Evolutionary conservation across 2,329 filamentous ascomycete genomes (phyloP), one percentile per base, ranked within the genome.

Genomic region (Paracoccidioides brasiliensis): DNA sequence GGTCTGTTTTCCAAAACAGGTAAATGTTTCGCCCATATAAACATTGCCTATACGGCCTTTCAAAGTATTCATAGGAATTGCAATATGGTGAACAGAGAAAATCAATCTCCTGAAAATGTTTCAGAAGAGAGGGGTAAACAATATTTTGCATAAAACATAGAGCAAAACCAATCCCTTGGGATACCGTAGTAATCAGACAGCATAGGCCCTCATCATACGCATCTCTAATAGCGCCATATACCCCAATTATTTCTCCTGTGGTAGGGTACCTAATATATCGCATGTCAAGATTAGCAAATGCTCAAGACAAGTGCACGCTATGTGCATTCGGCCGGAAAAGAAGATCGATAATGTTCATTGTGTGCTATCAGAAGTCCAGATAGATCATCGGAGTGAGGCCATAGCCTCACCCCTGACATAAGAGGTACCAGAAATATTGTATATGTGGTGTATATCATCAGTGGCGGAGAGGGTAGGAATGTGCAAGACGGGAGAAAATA

Each of bases 401-500:
- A 56, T 32, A 58, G 50, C 54, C 52, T 53, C 46, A 66, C 65
- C 78, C 76, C 81, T 90, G 84, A 85, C 80, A 87, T 87, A 90
- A 93, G 88, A 91, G 88, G 88, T 93, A 88, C 87, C 88, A 91
- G 86, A 90, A 84, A 76, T 52, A 76, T 74, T 73, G 71, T 74
- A 68, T 71, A 69, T 54, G 30, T 49, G 73, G 75, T 76, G 73
- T 76, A 76, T 80, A 80, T 90, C 85, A 90, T 89, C 85, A 88
- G 79, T 48, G 55, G 50, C 49, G 54, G 57, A 46, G 41, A 55
- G 49, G 57, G 43, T 33, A 4, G 28, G 53, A 56, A 56, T 37
- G 56, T 54, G 65, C 64, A 22, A 37, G 15, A 2, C 14, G n/a
- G 30, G 76, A 74, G 74, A 75, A 72, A 66, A 64, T 42, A 35